Evolutionary conservation across 2,329 filamentous ascomycete species (phyloP).

Genomic region (Ascochyta clinopodiicola): DNA sequence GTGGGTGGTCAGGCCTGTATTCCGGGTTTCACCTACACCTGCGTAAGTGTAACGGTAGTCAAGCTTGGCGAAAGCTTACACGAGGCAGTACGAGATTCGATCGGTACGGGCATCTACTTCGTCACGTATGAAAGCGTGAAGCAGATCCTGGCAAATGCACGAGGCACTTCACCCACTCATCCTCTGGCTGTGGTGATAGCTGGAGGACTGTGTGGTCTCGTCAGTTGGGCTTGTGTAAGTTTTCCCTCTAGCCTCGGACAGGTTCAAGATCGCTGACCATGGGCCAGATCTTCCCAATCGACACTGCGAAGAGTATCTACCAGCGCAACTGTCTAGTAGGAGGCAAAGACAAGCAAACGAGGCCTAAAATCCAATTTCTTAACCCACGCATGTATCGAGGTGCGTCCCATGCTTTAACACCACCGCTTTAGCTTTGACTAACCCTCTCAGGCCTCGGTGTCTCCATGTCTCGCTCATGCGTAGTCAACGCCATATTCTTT

Average conservation of each 20-base stretch:
- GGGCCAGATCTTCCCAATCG: constrained; percentile 65
- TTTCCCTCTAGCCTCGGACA: not conserved
- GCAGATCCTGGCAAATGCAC: constrained; percentile 77
- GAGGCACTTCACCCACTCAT: constrained; percentile 75
- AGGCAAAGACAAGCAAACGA: constrained; percentile 61
- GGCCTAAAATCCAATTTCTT: constrained; percentile 79
- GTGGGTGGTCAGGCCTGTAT: constrained; percentile 76
- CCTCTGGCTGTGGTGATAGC: constrained; percentile 79
- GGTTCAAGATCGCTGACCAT: constrained; percentile 7
- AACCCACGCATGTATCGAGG: constrained; percentile 81
- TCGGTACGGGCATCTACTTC: constrained; percentile 86
- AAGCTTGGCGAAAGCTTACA: constrained; percentile 19
- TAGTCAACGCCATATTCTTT: constrained; percentile 90
- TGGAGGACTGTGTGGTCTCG: constrained; percentile 80
- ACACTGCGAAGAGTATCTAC: constrained; percentile 85
- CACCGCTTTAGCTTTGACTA: constrained; percentile 1
- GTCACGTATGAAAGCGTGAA: constrained; percentile 89
- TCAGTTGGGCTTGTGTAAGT: constrained; percentile 81
- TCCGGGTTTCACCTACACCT: constrained; percentile 81
- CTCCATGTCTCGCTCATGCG: constrained; percentile 80
- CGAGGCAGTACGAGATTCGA: constrained; percentile 75
- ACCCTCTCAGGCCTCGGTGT: constrained; percentile 67
- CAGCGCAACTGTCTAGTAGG: constrained; percentile 80
- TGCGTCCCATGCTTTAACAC: constrained; percentile 27
- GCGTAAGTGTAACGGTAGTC: constrained; percentile 58